phyloP scores from a whole-genome alignment of 2,329 filamentous ascomycete species.

The Diaporthe batatas region DNA sequence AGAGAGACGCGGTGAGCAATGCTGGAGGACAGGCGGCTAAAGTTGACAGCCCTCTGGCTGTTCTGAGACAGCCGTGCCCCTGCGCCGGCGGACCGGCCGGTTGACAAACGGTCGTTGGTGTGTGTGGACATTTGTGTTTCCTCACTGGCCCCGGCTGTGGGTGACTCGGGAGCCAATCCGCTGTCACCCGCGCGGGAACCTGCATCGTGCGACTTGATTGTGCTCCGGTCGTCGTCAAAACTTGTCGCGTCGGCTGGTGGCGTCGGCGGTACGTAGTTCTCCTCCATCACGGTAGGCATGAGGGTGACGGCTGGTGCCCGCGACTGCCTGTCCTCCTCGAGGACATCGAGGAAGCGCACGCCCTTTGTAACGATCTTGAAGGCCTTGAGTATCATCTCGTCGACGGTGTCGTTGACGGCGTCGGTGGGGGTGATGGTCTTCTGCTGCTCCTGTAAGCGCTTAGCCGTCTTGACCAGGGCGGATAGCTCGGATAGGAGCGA shows the following conservation, averaged over 20 bases:
- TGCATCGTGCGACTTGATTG: conserved; percentile 53
- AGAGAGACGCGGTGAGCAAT: conserved; percentile 83
- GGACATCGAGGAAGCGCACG: conserved; percentile 88
- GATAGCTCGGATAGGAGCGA: conserved; percentile 91
- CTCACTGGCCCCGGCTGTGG: conserved; percentile 46
- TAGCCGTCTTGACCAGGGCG: conserved; percentile 88
- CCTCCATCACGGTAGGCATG: conserved; percentile 72
- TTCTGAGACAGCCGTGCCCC: conserved; percentile 53
- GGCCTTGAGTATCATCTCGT: conserved; percentile 93
- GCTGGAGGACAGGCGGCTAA: conserved; percentile 62
- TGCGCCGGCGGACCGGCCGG: conserved; percentile 53
- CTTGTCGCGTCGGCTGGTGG: conserved; percentile 70
- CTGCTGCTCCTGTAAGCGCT: conserved; percentile 83
- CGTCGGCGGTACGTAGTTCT: conserved; percentile 71
- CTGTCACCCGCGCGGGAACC: conserved; percentile 55
- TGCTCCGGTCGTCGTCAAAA: conserved; percentile 58
- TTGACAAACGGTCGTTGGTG: conserved; percentile 62
- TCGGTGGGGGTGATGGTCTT: conserved; percentile 62
- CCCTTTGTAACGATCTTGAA: conserved; percentile 95
- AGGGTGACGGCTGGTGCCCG: conserved; percentile 67
- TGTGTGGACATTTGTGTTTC: conserved; percentile 52
- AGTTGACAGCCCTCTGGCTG: conserved; percentile 55
- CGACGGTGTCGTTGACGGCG: conserved; percentile 81
- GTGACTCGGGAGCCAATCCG: conserved; percentile 50
- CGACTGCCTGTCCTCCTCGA: conserved; percentile 73